phyloP scores from a whole-genome alignment of 1,284 basidiomycete species.

The Hemileia vastatrix region DNA sequence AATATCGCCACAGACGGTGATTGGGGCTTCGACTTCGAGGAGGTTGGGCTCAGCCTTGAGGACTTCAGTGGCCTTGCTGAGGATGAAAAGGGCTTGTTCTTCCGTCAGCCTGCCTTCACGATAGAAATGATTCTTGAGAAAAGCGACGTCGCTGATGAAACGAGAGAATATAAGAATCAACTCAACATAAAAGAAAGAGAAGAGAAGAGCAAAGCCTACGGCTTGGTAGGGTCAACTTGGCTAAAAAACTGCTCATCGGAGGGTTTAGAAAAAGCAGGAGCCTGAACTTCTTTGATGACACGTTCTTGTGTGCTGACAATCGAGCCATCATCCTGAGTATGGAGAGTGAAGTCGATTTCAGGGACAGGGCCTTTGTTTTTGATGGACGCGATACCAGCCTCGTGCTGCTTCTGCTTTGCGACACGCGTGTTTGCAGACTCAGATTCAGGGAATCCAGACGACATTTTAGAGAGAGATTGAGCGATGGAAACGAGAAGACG shows the following conservation, averaged over 20 bases:
- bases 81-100: conserved; percentile 69
- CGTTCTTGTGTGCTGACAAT: conserved; percentile 75
- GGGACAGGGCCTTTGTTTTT: conserved; percentile 52
- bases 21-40: conserved; percentile 81
- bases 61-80: conserved; percentile 64
- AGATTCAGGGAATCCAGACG: conserved; percentile 13
- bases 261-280: conserved; percentile 82
- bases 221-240: conserved; percentile 68
- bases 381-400: conserved; percentile 25
- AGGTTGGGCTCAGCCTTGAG: conserved; percentile 76
- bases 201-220: conserved; percentile 37
- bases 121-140: conserved; percentile 98
- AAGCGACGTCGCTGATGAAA: conserved; percentile 62
- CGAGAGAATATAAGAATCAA: background rate
- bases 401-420: conserved; percentile 22
- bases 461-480: too few relatives aligned
- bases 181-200: background rate
- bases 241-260: conserved; percentile 90
- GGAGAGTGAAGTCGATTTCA: conserved; percentile 69
- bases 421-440: conserved; percentile 1
- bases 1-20: conserved; percentile 92
- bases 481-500: too few relatives aligned
- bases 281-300: conserved; percentile 85
- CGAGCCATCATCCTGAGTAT: conserved; percentile 61
- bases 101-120: conserved; percentile 63